Percentiles rank a stretch among this genome's conserved stretches.
Evolutionary conservation across 2,329 filamentous ascomycete genomes (phyloP).

Genomic region (Acephala macrosclerotiorum): DNA sequence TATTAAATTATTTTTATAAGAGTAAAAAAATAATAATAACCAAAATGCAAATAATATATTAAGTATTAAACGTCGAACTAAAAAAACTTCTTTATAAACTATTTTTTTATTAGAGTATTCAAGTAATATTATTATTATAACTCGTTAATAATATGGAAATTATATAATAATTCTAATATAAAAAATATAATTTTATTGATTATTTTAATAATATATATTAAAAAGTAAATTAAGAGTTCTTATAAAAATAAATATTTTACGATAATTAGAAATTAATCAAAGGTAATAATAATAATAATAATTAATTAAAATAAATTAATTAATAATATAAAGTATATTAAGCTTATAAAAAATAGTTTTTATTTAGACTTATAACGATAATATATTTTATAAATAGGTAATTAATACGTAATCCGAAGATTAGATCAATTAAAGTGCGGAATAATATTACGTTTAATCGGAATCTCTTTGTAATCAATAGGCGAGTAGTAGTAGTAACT

Average conservation of each 20-base stretch:
- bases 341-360: slow-evolving; percentile 8
- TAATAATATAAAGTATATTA: slow-evolving; percentile 15
- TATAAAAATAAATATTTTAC: not conserved
- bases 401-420: slow-evolving; percentile 11
- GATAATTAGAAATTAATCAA: not conserved
- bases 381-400: slow-evolving; percentile 18
- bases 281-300: not conserved
- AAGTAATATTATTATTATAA: not conserved
- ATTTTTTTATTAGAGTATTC: not conserved
- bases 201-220: not conserved
- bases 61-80: slow-evolving; percentile 10
- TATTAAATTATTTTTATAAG: not conserved
- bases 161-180: slow-evolving; percentile 13
- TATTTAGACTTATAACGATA: slow-evolving; percentile 16
- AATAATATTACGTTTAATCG: slow-evolving; percentile 23
- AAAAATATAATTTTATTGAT: slow-evolving; percentile 21
- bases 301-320: not conserved
- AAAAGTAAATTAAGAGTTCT: slow-evolving; percentile 5
- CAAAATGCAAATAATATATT: slow-evolving; percentile 12
- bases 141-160: slow-evolving; percentile 14
- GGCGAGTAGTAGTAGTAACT: slow-evolving; percentile 19
- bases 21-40: slow-evolving; percentile 2
- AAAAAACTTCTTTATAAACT: not conserved
- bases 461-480: slow-evolving; percentile 26
- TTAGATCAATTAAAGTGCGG: slow-evolving; percentile 22